Evolutionary conservation across 352 stramenopile species (phyloP), one percentile per base, ranked within the genome.

Genomic region (Globisporangium ultimum): DNA sequence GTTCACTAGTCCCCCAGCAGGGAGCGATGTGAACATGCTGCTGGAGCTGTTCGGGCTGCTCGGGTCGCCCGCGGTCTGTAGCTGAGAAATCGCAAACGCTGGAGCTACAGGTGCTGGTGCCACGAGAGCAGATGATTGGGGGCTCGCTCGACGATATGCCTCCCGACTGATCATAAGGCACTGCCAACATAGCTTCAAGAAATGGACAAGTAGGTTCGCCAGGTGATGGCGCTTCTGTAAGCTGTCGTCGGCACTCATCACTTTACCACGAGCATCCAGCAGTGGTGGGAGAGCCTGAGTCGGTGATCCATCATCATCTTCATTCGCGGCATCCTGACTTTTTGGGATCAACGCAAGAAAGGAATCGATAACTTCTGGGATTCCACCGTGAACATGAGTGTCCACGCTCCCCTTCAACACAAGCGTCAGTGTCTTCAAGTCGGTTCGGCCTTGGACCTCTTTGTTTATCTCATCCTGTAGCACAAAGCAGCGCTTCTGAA

Each of bases 381-480:
- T 72, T 10, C 83, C 83, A 24, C 83, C 83, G 51, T 93, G 77
- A 10, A 93, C 83, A 43, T 93, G 79, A 0, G 83, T 89, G 60
- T 93, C 80, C 6, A 93, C 82, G 28, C 83, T 93, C 4, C 83
- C 83, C 61, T 93, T 93, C 11, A 93, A 74, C 43, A 93, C 74
- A 18, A 89, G 72, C 18, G 77, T 93, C 28, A 93, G 63, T 10
- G 80, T 87, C 60, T 93, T 91, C 42, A 91, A 54, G 54, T 93
- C 83, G 0, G 71, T 88, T 14, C 57, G 61, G 0, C 77, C 70
- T 11, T 53, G 47, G 1, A 53, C 55, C 45, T 88, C 78, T 40
- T 89, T 89, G 28, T 65, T 55, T 21, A 91, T 71, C 51, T 91
- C 76, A 12, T 75, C 66, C 28, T 74, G 68, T 6, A 93, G 62